Evolutionary conservation across 176 grass and related monocot species (phyloP), one percentile per base, ranked within the genome.

Genomic region (Tillandsia leiboldiana): DNA sequence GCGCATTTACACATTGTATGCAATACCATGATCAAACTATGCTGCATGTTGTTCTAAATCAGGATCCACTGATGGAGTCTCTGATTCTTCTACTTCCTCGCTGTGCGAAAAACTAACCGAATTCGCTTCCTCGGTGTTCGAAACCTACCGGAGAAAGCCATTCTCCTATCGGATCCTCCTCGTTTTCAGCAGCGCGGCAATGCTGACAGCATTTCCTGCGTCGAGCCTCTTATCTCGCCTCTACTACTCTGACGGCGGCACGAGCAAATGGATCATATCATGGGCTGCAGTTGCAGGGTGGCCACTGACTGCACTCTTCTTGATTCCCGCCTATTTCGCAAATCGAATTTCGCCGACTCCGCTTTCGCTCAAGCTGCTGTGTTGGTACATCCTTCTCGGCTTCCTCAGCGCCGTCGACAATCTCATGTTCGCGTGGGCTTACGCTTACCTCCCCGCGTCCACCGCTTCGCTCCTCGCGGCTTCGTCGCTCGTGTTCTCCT

Each of bases 181-280:
- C 0, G 1, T 17, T 6, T 73, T 90, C 63, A 92, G 67, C 66
- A 66, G 75, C 2, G 68, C 75, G n/a, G 72, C 74, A 1, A 92
- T 89, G 92, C 86, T 92, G 10, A 91, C 82, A 0, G 81, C 88
- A n/a, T 96, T 92, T 79, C 88, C 83, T 4, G 81, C 81, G 5
- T 96, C 88, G 17, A 92, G 83, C 77, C 85, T 96, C 12, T 80
- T 96, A 0, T 92, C 88, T 2, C 88, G 88, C 23, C 65, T 91
- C 12, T 96, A 96, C 69, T 96, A 91, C 81, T 77, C 49, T 50
- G 68, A 82, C n/a, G 88, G 92, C 13, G 88, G 92, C 1, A 63
- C 84, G 75, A 96, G 92, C 88, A 96, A 96, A 74, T 96, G 88
- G 85, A 86, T 96, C 53, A 68, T 91, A 24, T 96, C 92, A 5